phyloP scores from a whole-genome alignment of 352 stramenopile species.

The Globisporangium polare region DNA sequence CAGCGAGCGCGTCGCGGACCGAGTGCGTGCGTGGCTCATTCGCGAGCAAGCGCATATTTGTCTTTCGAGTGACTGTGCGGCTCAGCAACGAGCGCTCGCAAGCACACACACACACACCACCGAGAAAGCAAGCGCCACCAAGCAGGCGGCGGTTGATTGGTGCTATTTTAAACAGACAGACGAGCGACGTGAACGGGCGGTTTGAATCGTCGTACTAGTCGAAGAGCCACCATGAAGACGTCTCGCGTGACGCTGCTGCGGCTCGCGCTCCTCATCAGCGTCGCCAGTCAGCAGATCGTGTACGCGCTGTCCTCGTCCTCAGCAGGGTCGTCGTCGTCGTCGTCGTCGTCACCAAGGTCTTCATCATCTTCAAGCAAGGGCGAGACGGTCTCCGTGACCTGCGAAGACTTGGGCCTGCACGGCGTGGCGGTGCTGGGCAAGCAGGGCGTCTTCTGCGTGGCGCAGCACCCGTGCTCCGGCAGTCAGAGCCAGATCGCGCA shows the following conservation, averaged over 20 bases:
- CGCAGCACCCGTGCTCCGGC: slow-evolving; percentile 29
- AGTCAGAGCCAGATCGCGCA: not conserved
- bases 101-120: too few relatives aligned
- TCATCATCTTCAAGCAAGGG: not conserved
- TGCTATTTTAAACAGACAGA: slow-evolving; percentile 5
- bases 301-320: not conserved
- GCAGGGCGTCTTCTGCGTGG: slow-evolving; percentile 36
- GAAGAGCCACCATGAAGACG: not conserved
- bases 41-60: too few relatives aligned
- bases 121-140: not conserved
- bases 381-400: slow-evolving; percentile 2
- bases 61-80: too few relatives aligned
- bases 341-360: too few relatives aligned
- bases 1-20: too few relatives aligned
- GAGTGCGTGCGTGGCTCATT: too few relatives aligned
- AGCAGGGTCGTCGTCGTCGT: not conserved
- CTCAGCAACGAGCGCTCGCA: too few relatives aligned
- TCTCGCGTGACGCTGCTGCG: slow-evolving; percentile 1
- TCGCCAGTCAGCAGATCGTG: not conserved
- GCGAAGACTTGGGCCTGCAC: slow-evolving; percentile 13
- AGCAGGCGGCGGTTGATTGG: not conserved
- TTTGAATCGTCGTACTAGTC: not conserved
- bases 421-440: slow-evolving; percentile 31
- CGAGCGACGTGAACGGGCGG: not conserved
- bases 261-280: slow-evolving; percentile 1